Conservation (phyloP, 2,329 filamentous ascomycete species). For the Hymenoscyphus infarciens region DNA sequence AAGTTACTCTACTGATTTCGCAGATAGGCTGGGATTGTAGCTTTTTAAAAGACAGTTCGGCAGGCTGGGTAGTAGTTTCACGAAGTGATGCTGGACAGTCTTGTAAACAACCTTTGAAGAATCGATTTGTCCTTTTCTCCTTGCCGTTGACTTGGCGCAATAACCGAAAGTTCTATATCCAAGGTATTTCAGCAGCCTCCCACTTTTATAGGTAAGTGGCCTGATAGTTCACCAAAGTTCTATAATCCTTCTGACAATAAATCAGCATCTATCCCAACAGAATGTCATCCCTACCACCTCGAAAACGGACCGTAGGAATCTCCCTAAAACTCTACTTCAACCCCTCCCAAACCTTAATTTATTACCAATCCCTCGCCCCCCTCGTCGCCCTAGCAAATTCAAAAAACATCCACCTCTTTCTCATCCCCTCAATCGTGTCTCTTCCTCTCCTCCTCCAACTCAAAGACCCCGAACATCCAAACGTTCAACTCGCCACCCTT, state of each 20-base stretch:
- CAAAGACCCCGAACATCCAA: constrained; percentile 4
- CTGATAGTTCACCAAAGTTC: not conserved
- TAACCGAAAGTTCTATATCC: not conserved
- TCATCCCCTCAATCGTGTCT: constrained; percentile 75
- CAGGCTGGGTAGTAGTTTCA: not conserved
- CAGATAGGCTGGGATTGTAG: not conserved
- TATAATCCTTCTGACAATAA: not conserved
- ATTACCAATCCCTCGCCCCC: constrained; percentile 49
- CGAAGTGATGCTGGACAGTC: not conserved
- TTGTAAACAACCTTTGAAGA: not conserved
- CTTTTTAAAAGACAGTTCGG: not conserved
- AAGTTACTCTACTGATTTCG: not conserved
- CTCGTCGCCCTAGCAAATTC: constrained; percentile 41
- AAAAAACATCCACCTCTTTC: constrained; percentile 63
- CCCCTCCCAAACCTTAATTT: constrained; percentile 56
- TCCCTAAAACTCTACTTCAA: constrained; percentile 81
- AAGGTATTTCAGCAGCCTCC: not conserved
- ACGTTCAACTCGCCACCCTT: constrained; percentile 10
- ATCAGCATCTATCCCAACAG: not conserved
- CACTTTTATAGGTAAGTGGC: not conserved
- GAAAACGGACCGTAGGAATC: constrained; percentile 57
- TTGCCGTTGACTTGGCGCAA: no score
- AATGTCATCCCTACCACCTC: constrained; percentile 45
- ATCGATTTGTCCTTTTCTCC: not conserved
- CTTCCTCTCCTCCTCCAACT: constrained; percentile 49